phyloP scores from a whole-genome alignment of 2,329 filamentous ascomycete species.

The Colletotrichum spinosum region DNA sequence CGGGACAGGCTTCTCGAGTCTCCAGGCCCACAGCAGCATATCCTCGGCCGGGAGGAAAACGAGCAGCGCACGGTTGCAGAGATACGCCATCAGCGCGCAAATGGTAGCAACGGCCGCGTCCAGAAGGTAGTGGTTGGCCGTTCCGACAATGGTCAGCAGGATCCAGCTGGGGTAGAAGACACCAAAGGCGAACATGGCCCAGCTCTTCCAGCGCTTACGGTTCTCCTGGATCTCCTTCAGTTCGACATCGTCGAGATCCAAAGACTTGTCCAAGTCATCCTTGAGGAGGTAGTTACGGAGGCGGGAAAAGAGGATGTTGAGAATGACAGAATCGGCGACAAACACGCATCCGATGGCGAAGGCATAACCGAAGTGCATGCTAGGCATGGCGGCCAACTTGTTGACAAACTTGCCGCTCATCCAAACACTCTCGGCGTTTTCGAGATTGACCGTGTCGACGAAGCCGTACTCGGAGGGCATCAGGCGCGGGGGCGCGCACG shows the following conservation, averaged over 20 bases:
- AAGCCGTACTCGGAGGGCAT: constrained; percentile 71
- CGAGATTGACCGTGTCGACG: constrained; percentile 69
- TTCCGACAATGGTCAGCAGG: constrained; percentile 68
- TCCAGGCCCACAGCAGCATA: constrained; percentile 70
- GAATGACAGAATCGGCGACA: constrained; percentile 62
- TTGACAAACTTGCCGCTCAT: constrained; percentile 70
- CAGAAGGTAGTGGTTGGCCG: constrained; percentile 73
- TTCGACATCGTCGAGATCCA: constrained; percentile 37
- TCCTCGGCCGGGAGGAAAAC: constrained; percentile 74
- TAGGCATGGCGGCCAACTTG: constrained; percentile 68
- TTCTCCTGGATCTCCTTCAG: constrained; percentile 38
- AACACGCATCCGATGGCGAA: constrained; percentile 66
- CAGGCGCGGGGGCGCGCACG: constrained; percentile 72
- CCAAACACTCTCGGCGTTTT: constrained; percentile 70
- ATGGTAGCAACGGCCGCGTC: constrained; percentile 73
- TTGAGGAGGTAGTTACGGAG: constrained; percentile 39
- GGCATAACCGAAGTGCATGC: constrained; percentile 67
- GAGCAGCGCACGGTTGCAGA: constrained; percentile 62
- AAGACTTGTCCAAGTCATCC: constrained; percentile 34
- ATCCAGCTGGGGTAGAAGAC: constrained; percentile 65
- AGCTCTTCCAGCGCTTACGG: constrained; percentile 44
- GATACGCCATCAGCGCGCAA: constrained; percentile 71
- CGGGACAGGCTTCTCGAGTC: constrained; percentile 73
- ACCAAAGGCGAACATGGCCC: constrained; percentile 51
- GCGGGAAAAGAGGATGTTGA: constrained; percentile 48